Percentiles rank a stretch among this genome's conserved stretches.
Evolutionary conservation across 202 grass and related monocot species (phyloP).

Genomic region (Bolboschoenoplectus hybrid): DNA sequence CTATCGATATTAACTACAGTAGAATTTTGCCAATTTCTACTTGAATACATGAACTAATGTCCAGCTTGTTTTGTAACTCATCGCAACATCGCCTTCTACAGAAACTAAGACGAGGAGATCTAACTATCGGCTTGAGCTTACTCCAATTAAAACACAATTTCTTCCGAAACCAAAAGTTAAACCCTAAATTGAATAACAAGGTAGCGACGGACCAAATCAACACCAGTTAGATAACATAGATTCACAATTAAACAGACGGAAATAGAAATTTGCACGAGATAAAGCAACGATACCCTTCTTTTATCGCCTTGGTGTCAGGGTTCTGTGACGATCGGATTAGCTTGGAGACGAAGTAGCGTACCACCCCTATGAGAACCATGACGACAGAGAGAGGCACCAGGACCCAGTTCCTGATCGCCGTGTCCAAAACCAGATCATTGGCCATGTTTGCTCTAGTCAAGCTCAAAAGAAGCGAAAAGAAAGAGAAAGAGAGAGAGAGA

Average conservation of each 20-base stretch:
- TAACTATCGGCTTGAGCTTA: neutral
- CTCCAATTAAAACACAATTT: neutral
- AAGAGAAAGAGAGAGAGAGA: constrained; percentile 14
- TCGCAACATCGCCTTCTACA: neutral
- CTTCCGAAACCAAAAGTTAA: neutral
- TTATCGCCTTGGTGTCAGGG: constrained; percentile 70
- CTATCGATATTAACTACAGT: neutral
- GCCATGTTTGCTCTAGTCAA: constrained; percentile 53
- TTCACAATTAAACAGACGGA: constrained; percentile 24
- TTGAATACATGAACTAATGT: constrained; percentile 3
- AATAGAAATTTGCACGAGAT: neutral
- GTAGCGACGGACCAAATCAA: neutral
- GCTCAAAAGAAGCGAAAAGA: neutral
- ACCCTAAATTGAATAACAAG: neutral
- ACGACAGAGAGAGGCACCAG: constrained; percentile 91
- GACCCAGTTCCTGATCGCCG: constrained; percentile 93
- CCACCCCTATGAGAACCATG: constrained; percentile 94
- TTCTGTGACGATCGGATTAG: constrained; percentile 67
- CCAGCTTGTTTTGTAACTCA: neutral
- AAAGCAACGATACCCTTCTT: constrained; percentile 61
- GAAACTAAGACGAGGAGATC: constrained; percentile 12
- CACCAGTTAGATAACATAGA: neutral
- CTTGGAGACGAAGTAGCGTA: constrained; percentile 98
- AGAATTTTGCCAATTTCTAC: neutral
- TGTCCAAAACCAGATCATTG: constrained; percentile 92